A percentile compares a stretch with the other conserved stretches of the same genome.
Evolutionary conservation across 306 rosid species (phyloP).

Genomic region (Castanospermum australe): DNA sequence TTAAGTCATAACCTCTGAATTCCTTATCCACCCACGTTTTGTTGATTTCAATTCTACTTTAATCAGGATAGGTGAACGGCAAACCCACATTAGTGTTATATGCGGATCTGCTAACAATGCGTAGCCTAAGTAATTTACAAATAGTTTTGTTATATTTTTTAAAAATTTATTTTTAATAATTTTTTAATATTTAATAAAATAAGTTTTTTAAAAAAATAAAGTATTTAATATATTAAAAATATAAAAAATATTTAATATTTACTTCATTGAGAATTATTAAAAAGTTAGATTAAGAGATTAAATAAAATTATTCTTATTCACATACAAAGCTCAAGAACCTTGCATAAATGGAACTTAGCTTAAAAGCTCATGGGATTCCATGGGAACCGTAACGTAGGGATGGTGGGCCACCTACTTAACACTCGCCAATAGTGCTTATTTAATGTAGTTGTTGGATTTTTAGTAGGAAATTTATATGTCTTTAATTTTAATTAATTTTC

Average conservation of each 20-base stretch:
- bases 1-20: not conserved
- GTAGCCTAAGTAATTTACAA: too few relatives aligned
- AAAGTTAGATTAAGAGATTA: too few relatives aligned
- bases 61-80: not conserved
- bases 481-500: too few relatives aligned
- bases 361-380: not conserved
- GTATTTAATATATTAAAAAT: too few relatives aligned
- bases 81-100: not conserved
- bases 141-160: too few relatives aligned
- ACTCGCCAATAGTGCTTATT: not conserved
- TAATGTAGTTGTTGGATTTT: not conserved
- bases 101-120: not conserved
- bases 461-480: not conserved
- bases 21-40: not conserved
- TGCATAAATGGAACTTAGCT: not conserved
- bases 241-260: too few relatives aligned
- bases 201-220: too few relatives aligned
- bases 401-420: not conserved
- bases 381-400: not conserved
- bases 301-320: too few relatives aligned
- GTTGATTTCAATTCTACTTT: not conserved
- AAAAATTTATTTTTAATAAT: too few relatives aligned
- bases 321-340: too few relatives aligned
- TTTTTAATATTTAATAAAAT: too few relatives aligned
- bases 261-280: too few relatives aligned